Evolutionary conservation across 1,284 basidiomycete genomes (phyloP).

Genomic region (Cystobasidium sp.): DNA sequence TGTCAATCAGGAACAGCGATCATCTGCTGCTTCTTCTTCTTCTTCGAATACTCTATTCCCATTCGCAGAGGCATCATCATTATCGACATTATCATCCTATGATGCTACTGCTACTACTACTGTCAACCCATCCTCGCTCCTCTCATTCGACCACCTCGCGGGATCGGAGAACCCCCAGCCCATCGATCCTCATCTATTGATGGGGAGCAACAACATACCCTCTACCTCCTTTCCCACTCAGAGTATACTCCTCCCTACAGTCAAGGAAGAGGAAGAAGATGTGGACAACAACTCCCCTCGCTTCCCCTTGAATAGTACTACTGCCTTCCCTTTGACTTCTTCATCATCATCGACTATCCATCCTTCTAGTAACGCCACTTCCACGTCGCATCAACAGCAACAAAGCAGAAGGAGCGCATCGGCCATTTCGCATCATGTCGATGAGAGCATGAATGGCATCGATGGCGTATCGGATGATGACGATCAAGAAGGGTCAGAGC

Average conservation of each 20-base stretch:
- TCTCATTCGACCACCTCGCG: constrained; percentile 18
- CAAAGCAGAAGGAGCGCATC: constrained; percentile 9
- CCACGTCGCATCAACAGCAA: background rate
- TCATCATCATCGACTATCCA: too few species aligned
- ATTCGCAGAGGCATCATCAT: constrained; percentile 28
- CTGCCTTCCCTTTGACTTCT: background rate
- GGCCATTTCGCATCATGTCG: background rate
- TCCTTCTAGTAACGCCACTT: background rate
- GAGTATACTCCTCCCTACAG: background rate
- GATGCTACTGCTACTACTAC: background rate
- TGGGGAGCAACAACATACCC: background rate
- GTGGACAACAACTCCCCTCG: background rate
- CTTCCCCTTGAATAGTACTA: background rate
- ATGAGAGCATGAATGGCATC: constrained; percentile 19
- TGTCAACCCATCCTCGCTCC: constrained; percentile 5
- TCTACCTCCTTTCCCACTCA: background rate
- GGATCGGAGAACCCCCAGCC: constrained; percentile 25
- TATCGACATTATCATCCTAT: too few species aligned
- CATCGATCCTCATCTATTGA: constrained; percentile 22
- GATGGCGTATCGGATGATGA: constrained; percentile 2
- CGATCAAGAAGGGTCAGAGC: background rate
- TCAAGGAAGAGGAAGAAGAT: constrained; percentile 12
- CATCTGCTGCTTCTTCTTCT: too few species aligned
- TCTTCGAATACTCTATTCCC: background rate
- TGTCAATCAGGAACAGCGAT: background rate